phyloP scores from a whole-genome alignment of 179 eudicot species.

The Sideroxylon spinosum region DNA sequence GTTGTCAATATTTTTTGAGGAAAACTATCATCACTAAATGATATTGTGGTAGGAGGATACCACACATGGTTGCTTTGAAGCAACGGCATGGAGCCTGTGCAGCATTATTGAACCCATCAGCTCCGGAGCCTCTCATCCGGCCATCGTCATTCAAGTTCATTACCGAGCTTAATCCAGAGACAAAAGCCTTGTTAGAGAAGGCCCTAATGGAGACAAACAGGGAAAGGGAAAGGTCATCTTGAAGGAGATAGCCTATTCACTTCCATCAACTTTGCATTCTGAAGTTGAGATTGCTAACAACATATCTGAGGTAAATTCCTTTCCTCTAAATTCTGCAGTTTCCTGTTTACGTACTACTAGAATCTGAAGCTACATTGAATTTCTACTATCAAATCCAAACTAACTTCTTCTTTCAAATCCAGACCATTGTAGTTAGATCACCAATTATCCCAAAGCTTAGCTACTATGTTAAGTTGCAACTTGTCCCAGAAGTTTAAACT shows the following conservation, averaged over 20 bases:
- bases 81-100: slow-evolving; percentile 64
- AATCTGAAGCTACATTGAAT: too few species aligned
- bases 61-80: slow-evolving; percentile 68
- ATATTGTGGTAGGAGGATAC: slow-evolving; percentile 61
- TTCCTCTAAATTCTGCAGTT: neutral
- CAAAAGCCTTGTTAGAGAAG: slow-evolving; percentile 64
- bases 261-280: slow-evolving; percentile 53
- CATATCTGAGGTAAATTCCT: slow-evolving; percentile 59
- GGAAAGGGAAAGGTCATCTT: slow-evolving; percentile 76
- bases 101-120: slow-evolving; percentile 69
- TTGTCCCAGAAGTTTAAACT: too few species aligned
- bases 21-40: neutral
- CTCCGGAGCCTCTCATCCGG: slow-evolving; percentile 90
- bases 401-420: too few species aligned
- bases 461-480: too few species aligned
- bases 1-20: neutral
- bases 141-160: slow-evolving; percentile 87
- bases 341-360: neutral
- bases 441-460: too few species aligned
- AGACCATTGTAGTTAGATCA: too few species aligned
- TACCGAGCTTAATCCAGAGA: slow-evolving; percentile 75
- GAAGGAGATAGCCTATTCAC: slow-evolving; percentile 52
- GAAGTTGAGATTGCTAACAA: slow-evolving; percentile 51
- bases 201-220: slow-evolving; percentile 75
- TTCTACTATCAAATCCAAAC: too few species aligned